Base-by-base conservation (phyloP, 2,329 filamentous ascomycete genomes). In the Fusarium udum region DNA sequence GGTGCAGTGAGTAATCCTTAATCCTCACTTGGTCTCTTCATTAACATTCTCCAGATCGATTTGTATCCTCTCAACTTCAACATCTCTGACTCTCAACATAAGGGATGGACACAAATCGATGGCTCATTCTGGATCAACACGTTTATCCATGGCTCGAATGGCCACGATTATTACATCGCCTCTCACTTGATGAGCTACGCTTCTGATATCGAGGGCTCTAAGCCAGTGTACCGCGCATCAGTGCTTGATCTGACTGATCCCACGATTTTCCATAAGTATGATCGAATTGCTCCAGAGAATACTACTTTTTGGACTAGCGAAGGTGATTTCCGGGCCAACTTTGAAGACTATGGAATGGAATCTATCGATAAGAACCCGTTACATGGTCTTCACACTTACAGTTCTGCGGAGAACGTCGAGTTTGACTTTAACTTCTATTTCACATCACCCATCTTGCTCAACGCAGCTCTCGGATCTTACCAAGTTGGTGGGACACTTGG, bases 1-100 rank as follows among this genome's bases (percentile, higher is more conserved):
- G n/a, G 53, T 5, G 53, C n/a, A 22, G 53, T 45, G 6, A 24
- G 53, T 34, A 6, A 3, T 34, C 2, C 22, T 3, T 4, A 9
- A 1, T 12, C 3, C 5, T 18, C 16, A 1, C 13, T 22, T 7
- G 2, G 6, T 16, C 14, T 0, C 7, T 18, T 13, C 14, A 5
- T 13, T 57, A 22, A 57, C 7, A 20, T 57, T 8, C 28, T n/a
- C 6, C 12, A 57, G 53, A 22, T 57, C 13, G 16, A 20, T 18
- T 22, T 11, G 18, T 43, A 45, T 34, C 53, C 39, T 46, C 18
- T 57, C 0, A 57, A 22, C 22, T 57, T 45, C 28, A 57, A 57
- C 14, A 43, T 57, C n/a, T 57, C 53, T 0, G 39, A 57, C 6
- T 45, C 39, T 12, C 28, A 57, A 26, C n/a, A 45, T 10, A 43